A percentile compares a stretch with the other conserved stretches of the same genome.
phyloP scores from a whole-genome alignment of 371 early-diverging fungal genomes.

The Mucor sp. region DNA sequence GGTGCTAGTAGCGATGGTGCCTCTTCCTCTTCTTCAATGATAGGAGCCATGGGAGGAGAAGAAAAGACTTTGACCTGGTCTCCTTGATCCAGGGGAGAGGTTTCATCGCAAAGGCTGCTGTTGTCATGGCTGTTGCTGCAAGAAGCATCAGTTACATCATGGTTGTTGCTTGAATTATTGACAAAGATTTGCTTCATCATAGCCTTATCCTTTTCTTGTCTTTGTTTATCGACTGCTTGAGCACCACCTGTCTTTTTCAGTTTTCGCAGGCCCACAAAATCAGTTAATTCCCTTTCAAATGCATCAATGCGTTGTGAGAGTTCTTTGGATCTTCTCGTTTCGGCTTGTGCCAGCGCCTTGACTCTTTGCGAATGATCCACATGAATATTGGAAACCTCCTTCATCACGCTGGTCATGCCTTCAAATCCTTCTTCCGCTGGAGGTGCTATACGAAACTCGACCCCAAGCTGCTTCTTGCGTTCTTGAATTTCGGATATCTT shows the following conservation, averaged over 20 bases:
- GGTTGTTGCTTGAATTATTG: background rate
- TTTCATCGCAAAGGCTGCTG: background rate
- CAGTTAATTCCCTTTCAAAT: constrained; percentile 71
- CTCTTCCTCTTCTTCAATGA: background rate
- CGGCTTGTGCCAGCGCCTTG: constrained; percentile 69
- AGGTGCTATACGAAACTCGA: background rate
- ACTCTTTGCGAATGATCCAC: constrained; percentile 69
- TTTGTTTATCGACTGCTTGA: constrained; percentile 64
- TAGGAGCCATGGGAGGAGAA: background rate
- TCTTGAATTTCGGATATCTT: constrained; percentile 63
- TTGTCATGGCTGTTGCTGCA: background rate
- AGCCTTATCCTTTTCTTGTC: constrained; percentile 63
- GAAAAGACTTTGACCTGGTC: background rate
- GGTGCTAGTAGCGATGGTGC: background rate
- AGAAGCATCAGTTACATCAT: background rate
- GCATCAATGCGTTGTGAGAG: constrained; percentile 66
- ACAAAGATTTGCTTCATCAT: constrained; percentile 62
- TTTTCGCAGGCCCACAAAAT: constrained; percentile 65
- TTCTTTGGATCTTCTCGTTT: constrained; percentile 64
- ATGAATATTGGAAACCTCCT: constrained; percentile 68
- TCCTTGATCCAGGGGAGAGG: background rate
- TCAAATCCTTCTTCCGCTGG: constrained; percentile 26
- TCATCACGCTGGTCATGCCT: constrained; percentile 64
- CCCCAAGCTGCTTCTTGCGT: constrained; percentile 25
- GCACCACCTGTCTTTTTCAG: constrained; percentile 74